phyloP scores from a whole-genome alignment of 176 grass and related monocot genomes.

The Oryza rufipogon region DNA sequence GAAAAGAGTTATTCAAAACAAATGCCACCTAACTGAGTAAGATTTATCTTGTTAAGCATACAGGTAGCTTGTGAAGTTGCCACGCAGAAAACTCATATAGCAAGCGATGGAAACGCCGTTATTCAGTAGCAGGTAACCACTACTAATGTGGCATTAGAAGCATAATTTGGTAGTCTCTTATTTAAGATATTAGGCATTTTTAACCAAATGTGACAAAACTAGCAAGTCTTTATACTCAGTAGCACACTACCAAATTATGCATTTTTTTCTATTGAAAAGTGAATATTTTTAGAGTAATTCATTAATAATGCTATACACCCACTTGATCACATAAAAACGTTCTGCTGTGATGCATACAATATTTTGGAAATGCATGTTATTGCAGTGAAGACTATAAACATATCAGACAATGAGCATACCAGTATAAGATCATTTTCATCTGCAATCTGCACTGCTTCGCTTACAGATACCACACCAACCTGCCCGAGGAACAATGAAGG shows the following conservation, averaged over 20 bases:
- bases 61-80: background rate
- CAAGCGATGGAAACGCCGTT: background rate
- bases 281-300: background rate
- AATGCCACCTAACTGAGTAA: background rate
- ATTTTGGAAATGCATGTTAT: background rate
- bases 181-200: background rate
- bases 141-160: background rate
- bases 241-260: background rate
- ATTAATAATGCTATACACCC: background rate
- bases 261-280: background rate
- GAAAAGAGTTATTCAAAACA: background rate
- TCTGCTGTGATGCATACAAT: background rate
- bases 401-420: conserved; percentile 47
- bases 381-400: background rate
- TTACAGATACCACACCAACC: conserved; percentile 81
- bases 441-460: conserved; percentile 72
- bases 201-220: background rate
- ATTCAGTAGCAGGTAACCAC: background rate
- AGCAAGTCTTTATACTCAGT: background rate
- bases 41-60: background rate
- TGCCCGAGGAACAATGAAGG: conserved; percentile 35
- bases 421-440: conserved; percentile 67
- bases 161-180: conserved; percentile 4
- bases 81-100: background rate
- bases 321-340: background rate